Conservation (phyloP, 768 basidiomycete genomes). For the Macrocybe gigantea region DNA sequence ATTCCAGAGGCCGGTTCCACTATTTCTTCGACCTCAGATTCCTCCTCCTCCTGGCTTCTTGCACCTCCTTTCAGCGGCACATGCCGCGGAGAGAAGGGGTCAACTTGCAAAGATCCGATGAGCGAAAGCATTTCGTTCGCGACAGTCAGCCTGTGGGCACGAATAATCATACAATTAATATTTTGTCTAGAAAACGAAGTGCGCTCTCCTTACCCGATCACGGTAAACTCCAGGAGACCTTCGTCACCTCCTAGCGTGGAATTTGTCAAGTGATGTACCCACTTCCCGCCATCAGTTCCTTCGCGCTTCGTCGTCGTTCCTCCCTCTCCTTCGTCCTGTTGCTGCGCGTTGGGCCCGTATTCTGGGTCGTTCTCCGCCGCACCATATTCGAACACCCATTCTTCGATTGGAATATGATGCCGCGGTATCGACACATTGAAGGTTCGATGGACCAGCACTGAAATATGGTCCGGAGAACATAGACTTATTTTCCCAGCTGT, state of each 20-base stretch:
- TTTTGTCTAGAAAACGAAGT: not conserved
- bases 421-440: conserved; percentile 96
- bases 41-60: conserved; percentile 9
- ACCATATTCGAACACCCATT: conserved; percentile 85
- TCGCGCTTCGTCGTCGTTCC: conserved; percentile 26
- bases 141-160: conserved; percentile 59
- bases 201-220: conserved; percentile 65
- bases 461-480: conserved; percentile 89
- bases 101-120: conserved; percentile 72
- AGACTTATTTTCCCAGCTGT: conserved; percentile 83
- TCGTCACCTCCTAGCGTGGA: conserved; percentile 62
- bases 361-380: conserved; percentile 78
- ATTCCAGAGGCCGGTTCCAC: no score
- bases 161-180: conserved; percentile 4
- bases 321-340: conserved; percentile 16
- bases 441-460: conserved; percentile 82
- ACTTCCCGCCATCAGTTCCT: conserved; percentile 50
- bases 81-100: conserved; percentile 68
- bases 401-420: conserved; percentile 77
- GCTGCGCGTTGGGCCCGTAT: conserved; percentile 37
- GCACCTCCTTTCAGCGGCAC: conserved; percentile 19
- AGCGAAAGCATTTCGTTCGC: conserved; percentile 94
- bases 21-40: conserved; percentile 6
- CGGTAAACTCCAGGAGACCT: conserved; percentile 74
- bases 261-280: conserved; percentile 72